A percentile compares a stretch with the other conserved stretches of the same genome.
Evolutionary conservation across 495 filamentous ascomycete species (phyloP).

Genomic region (Parmelia sp.): DNA sequence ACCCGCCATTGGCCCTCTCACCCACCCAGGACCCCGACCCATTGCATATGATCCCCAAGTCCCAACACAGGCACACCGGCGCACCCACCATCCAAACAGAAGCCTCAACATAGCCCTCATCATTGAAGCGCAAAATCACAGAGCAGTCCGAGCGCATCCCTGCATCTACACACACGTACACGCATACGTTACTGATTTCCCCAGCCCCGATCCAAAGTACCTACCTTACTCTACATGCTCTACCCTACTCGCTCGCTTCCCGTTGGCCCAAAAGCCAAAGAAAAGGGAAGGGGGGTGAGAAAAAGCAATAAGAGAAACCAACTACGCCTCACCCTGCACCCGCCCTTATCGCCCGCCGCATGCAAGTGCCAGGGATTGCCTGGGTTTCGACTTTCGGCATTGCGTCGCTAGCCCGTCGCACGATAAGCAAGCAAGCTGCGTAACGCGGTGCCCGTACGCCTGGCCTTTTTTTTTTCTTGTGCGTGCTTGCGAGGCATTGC

Average conservation of each 20-base stretch:
- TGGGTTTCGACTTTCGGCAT: no score
- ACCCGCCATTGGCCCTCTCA: neutral
- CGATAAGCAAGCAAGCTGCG: neutral
- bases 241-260: conserved; percentile 17
- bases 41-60: neutral
- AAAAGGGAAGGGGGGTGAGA: no score
- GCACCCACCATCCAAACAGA: no score
- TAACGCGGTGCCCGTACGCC: neutral
- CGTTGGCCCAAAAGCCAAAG: no score
- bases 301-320: no score
- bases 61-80: no score
- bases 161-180: no score
- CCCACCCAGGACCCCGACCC: neutral
- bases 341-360: conserved; percentile 16
- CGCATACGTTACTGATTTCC: neutral
- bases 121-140: conserved; percentile 7
- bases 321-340: conserved; percentile 15
- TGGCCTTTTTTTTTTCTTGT: neutral
- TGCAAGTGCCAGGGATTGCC: neutral
- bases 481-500: neutral
- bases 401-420: neutral
- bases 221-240: no score
- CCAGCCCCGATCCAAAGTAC: no score
- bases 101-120: no score
- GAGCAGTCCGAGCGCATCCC: conserved; percentile 9